phyloP scores from a whole-genome alignment of 1,284 basidiomycete species.

The Trametes pubescens region DNA sequence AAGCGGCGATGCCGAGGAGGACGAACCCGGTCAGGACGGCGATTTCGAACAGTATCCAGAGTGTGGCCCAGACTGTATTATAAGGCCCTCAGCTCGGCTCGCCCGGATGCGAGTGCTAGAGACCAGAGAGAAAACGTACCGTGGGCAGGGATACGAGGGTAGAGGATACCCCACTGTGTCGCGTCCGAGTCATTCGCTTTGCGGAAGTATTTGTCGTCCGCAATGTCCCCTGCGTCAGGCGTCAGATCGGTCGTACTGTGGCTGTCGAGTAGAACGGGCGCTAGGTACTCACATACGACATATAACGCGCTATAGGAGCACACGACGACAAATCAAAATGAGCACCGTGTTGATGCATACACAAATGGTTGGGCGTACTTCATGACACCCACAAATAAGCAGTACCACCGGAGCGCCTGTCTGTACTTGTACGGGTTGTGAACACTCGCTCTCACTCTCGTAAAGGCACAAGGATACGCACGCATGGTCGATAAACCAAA shows the following conservation, averaged over 20 bases:
- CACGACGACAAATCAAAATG: constrained; percentile 9
- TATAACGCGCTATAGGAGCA: constrained; percentile 65
- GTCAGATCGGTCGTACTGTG: not conserved
- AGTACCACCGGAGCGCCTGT: constrained; percentile 79
- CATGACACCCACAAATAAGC: constrained; percentile 83
- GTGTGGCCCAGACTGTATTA: constrained; percentile 70
- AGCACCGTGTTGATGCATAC: constrained; percentile 7
- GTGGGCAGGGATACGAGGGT: constrained; percentile 70
- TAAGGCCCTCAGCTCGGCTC: not conserved
- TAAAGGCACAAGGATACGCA: constrained; percentile 46
- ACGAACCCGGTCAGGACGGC: constrained; percentile 73
- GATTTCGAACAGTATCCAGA: constrained; percentile 80
- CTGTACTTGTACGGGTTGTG: constrained; percentile 45
- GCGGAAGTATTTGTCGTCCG: constrained; percentile 86
- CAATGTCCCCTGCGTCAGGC: constrained; percentile 72
- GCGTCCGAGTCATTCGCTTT: constrained; percentile 86
- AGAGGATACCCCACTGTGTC: constrained; percentile 78
- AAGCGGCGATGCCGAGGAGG: constrained; percentile 74
- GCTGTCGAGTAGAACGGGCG: not conserved
- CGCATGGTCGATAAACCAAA: constrained; percentile 88
- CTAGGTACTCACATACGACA: constrained; percentile 69
- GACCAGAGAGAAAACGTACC: constrained; percentile 50
- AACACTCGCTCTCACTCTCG: constrained; percentile 2
- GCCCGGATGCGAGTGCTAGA: too few relatives aligned
- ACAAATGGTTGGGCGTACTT: constrained; percentile 60